These are phyloP conservation scores for Yamadazyma akitaensis DNA, from an alignment of 805 yeast species.

Conservation along the genomic window DNA sequence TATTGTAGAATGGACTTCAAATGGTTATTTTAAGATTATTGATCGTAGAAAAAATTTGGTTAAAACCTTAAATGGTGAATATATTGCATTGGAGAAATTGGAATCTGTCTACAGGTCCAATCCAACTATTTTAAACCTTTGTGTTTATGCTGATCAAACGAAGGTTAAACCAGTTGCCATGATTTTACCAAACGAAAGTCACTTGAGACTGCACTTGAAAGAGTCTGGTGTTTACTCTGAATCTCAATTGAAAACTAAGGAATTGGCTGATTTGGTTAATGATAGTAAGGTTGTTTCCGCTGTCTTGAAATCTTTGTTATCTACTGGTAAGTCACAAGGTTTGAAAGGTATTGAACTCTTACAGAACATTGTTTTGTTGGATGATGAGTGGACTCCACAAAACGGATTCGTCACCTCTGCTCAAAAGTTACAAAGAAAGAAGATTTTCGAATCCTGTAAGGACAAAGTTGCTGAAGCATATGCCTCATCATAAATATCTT, in stretches of 20 bases:
- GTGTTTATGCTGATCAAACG: conserved; percentile 87
- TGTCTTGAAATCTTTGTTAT: conserved; percentile 56
- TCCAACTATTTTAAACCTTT: conserved; percentile 69
- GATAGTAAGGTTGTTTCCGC: conserved; percentile 55
- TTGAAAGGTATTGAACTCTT: conserved; percentile 82
- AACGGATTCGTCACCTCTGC: conserved; percentile 93
- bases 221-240: conserved; percentile 48
- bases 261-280: conserved; percentile 47
- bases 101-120: conserved; percentile 90
- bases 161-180: conserved; percentile 93
- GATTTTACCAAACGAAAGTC: conserved; percentile 73
- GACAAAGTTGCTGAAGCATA: conserved; percentile 68
- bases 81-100: conserved; percentile 92
- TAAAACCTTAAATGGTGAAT: conserved; percentile 95
- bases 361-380: conserved; percentile 71
- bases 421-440: conserved; percentile 91
- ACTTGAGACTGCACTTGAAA: conserved; percentile 55
- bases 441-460: conserved; percentile 70
- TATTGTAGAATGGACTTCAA: conserved; percentile 86
- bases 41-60: conserved; percentile 96
- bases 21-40: conserved; percentile 77
- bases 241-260: conserved; percentile 42
- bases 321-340: conserved; percentile 79
- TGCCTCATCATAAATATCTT: conserved; percentile 1
- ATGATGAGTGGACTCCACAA: conserved; percentile 98